phyloP scores from a whole-genome alignment of 1,284 basidiomycete genomes.

The Trametes sp. region DNA sequence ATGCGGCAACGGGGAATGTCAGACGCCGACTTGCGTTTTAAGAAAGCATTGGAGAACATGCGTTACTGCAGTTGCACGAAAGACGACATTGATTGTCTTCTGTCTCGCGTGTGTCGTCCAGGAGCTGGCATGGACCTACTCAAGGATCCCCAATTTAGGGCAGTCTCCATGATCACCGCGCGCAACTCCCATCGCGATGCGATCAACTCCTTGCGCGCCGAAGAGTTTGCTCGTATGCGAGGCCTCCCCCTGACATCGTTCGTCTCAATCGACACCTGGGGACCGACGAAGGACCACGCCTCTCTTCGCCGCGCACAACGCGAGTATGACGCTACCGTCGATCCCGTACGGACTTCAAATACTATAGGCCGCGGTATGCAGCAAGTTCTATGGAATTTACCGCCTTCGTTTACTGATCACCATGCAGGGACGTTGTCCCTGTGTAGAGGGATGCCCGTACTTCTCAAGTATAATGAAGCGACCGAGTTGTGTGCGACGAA shows the following conservation, averaged over 20 bases:
- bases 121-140: neutral
- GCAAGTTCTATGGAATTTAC: constrained; percentile 38
- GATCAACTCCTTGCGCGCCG: constrained; percentile 39
- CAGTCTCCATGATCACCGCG: constrained; percentile 41
- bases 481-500: constrained; percentile 50
- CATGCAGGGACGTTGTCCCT: constrained; percentile 40
- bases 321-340: neutral
- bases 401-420: constrained; percentile 28
- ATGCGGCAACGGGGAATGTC: constrained; percentile 41
- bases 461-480: constrained; percentile 46
- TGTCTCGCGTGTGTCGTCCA: constrained; percentile 29
- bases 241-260: constrained; percentile 36
- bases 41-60: constrained; percentile 35
- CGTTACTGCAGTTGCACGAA: constrained; percentile 42
- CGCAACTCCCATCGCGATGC: constrained; percentile 41
- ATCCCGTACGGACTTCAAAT: constrained; percentile 10
- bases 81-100: constrained; percentile 44
- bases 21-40: constrained; percentile 38
- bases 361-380: constrained; percentile 23
- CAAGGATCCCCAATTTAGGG: neutral
- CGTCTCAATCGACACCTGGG: constrained; percentile 36
- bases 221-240: constrained; percentile 39
- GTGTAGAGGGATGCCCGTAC: constrained; percentile 48
- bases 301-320: neutral
- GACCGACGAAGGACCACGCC: neutral